Conservation (phyloP, 805 yeast genomes). For the Candida methanosorbosa region DNA sequence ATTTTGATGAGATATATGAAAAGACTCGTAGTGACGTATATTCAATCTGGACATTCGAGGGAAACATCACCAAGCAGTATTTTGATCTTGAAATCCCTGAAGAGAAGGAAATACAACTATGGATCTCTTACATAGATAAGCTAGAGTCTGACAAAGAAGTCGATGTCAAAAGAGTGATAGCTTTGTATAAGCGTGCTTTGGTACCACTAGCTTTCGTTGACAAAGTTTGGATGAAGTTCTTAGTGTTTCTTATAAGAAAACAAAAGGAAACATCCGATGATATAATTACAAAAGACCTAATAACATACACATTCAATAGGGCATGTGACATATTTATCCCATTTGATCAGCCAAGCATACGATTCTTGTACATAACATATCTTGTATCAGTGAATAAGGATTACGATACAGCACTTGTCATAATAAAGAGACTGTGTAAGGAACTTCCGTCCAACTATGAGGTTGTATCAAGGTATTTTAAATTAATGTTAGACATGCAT, state of each 20-base stretch:
- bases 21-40: slow-evolving; percentile 44
- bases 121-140: slow-evolving; percentile 57
- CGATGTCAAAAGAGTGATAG: slow-evolving; percentile 24
- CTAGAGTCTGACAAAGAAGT: slow-evolving; percentile 19
- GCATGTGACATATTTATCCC: slow-evolving; percentile 36
- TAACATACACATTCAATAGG: slow-evolving; percentile 33
- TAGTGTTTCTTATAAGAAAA: slow-evolving; percentile 38
- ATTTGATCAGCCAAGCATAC: slow-evolving; percentile 12
- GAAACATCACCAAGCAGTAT: slow-evolving; percentile 45
- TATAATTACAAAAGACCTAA: slow-evolving; percentile 25
- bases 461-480: slow-evolving; percentile 10
- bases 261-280: slow-evolving; percentile 19
- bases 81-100: slow-evolving; percentile 44
- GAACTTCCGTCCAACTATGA: slow-evolving; percentile 6
- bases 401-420: slow-evolving; percentile 10
- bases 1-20: slow-evolving; percentile 33
- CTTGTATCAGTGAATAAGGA: slow-evolving; percentile 12
- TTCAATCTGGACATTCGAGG: slow-evolving; percentile 66
- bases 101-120: slow-evolving; percentile 35
- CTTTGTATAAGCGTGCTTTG: slow-evolving; percentile 65
- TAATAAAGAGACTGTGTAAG: slow-evolving; percentile 11
- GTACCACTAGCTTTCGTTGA: slow-evolving; percentile 56
- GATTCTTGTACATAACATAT: slow-evolving; percentile 22
- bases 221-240: slow-evolving; percentile 61
- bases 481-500: slow-evolving; percentile 5